phyloP scores from a whole-genome alignment of 306 rosid genomes.

The Benincasa hispida region DNA sequence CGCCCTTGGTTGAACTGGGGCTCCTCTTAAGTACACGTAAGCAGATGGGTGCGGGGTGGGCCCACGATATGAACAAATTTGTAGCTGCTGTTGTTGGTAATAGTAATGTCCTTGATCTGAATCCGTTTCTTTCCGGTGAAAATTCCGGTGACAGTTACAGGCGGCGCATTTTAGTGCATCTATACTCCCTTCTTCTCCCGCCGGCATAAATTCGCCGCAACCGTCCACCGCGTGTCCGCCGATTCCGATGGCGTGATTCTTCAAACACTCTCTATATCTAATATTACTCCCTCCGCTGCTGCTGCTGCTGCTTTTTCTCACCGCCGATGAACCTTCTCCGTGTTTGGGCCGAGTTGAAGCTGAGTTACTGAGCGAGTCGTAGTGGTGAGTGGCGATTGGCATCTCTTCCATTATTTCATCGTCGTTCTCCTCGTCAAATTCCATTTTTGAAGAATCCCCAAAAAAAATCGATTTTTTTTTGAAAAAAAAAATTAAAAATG shows the following conservation, averaged over 20 bases:
- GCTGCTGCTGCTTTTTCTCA: slow-evolving; percentile 16
- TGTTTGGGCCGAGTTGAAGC: slow-evolving; percentile 10
- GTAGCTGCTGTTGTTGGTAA: slow-evolving; percentile 23
- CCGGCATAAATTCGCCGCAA: slow-evolving; percentile 70
- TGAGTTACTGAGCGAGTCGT: slow-evolving; percentile 29
- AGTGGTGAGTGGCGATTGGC: slow-evolving; percentile 15
- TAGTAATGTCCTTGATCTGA: slow-evolving; percentile 12
- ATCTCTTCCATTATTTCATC: slow-evolving; percentile 36
- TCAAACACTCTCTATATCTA: slow-evolving; percentile 66
- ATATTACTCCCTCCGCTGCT: neutral
- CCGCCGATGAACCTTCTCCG: slow-evolving; percentile 12
- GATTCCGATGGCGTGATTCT: slow-evolving; percentile 63
- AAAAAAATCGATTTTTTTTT: neutral
- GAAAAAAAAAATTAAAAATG: neutral
- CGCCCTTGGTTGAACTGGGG: slow-evolving; percentile 27
- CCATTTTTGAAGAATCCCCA: slow-evolving; percentile 23
- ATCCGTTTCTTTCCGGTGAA: slow-evolving; percentile 56
- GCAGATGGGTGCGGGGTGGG: slow-evolving; percentile 29
- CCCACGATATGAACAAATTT: slow-evolving; percentile 33
- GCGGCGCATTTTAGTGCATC: slow-evolving; percentile 86
- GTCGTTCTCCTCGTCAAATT: slow-evolving; percentile 53
- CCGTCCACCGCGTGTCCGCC: slow-evolving; percentile 80
- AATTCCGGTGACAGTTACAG: slow-evolving; percentile 84
- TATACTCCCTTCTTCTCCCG: slow-evolving; percentile 62
- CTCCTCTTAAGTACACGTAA: slow-evolving; percentile 35